Evolutionary conservation across 2,329 filamentous ascomycete genomes (phyloP).

Genomic region (Alternaria panax): DNA sequence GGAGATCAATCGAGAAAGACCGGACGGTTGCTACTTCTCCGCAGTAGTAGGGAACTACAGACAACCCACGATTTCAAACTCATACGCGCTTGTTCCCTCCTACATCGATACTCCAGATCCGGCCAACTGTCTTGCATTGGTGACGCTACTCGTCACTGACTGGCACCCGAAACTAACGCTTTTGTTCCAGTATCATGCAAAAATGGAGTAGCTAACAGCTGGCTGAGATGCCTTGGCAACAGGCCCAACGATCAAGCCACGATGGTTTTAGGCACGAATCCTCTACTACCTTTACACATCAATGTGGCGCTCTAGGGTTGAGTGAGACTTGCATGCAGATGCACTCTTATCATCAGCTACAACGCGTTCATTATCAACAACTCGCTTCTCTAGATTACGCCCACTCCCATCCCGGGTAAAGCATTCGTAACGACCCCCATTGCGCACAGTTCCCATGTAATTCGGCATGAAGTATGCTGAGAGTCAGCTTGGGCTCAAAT

Average conservation of each 20-base stretch:
- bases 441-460: neutral
- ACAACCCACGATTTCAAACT: neutral
- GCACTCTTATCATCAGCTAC: neutral
- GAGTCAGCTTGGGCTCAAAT: neutral
- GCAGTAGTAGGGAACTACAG: neutral
- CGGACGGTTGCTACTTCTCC: neutral
- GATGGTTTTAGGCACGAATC: neutral
- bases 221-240: neutral
- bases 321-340: neutral
- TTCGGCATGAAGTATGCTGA: neutral
- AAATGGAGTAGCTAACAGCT: neutral
- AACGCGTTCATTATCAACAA: neutral
- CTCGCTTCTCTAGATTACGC: neutral
- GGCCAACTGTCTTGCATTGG: neutral
- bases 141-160: neutral
- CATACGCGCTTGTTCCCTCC: neutral
- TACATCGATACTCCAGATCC: neutral
- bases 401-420: neutral
- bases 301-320: neutral
- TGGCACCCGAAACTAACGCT: neutral
- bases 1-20: neutral
- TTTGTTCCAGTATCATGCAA: neutral
- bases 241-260: neutral
- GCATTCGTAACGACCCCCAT: neutral
- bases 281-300: neutral